phyloP scores from a whole-genome alignment of 2,329 filamentous ascomycete species.

The Fusarium mundagurra region DNA sequence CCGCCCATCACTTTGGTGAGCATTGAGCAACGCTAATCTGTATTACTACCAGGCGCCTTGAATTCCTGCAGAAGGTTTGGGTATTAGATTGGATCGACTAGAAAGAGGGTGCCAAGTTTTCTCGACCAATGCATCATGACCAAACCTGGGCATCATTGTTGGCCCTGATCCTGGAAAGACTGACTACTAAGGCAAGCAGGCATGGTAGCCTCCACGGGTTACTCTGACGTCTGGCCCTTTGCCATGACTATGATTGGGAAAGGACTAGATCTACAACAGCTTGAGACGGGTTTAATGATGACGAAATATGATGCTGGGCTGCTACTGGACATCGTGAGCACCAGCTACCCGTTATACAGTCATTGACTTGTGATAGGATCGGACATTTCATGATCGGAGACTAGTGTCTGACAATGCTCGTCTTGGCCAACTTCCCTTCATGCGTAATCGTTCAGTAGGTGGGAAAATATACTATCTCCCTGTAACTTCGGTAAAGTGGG shows the following conservation, averaged over 20 bases:
- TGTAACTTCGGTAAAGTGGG: conserved; percentile 21
- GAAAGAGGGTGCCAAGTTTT: conserved; percentile 3
- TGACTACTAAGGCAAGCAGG: conserved; percentile 3
- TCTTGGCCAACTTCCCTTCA: not conserved
- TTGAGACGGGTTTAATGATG: conserved; percentile 22
- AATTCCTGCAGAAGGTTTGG: conserved; percentile 14
- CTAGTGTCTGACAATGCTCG: not conserved
- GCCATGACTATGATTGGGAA: not conserved
- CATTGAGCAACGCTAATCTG: conserved; percentile 29
- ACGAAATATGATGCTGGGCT: conserved; percentile 29
- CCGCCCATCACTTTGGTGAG: conserved; percentile 6
- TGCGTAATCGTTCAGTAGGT: not conserved
- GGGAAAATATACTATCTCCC: not conserved
- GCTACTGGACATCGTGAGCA: conserved; percentile 1
- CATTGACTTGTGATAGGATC: not conserved
- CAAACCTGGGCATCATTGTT: conserved; percentile 32
- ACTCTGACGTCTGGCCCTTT: not conserved
- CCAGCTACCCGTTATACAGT: not conserved
- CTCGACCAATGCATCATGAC: conserved; percentile 31
- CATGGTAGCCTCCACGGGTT: not conserved
- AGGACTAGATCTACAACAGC: not conserved
- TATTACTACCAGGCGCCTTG: conserved; percentile 18
- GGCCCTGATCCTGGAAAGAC: conserved; percentile 1
- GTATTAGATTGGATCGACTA: conserved; percentile 11
- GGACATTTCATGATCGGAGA: not conserved